These are phyloP conservation scores for Ceratobasidium sp. DNA, from an alignment of 1,284 basidiomycete species.

Conservation along the genomic window DNA sequence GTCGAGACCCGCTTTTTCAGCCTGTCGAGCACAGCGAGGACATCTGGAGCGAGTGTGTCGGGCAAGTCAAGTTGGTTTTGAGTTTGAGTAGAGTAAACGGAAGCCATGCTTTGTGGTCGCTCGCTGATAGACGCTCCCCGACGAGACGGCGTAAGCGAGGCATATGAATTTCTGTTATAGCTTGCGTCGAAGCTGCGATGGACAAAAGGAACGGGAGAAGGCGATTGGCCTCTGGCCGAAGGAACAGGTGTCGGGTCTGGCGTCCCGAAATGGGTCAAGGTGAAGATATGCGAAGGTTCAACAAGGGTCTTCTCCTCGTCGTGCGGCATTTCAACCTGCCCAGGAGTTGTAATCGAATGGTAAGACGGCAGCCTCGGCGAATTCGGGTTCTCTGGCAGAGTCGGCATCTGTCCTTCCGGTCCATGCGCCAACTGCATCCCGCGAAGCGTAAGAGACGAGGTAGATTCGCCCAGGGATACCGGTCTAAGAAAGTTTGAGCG, in stretches of 20 bases:
- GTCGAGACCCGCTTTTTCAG: constrained; percentile 37
- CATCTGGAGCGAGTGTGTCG: constrained; percentile 19
- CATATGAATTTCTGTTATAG: constrained; percentile 1
- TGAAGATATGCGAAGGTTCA: constrained; percentile 11
- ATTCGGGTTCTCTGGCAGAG: constrained; percentile 2
- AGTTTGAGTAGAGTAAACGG: constrained; percentile 35
- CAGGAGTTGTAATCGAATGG: not conserved
- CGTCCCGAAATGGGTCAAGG: not conserved
- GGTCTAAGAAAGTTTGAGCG: constrained; percentile 29
- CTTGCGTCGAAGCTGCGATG: too few species aligned
- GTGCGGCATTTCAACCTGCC: too few species aligned
- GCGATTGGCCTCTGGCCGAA: not conserved
- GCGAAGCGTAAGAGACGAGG: constrained; percentile 1
- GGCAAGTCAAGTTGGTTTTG: constrained; percentile 4
- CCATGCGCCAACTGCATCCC: constrained; percentile 4
- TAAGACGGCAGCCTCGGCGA: constrained; percentile 3
- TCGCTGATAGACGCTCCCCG: not conserved
- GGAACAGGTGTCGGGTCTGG: constrained; percentile 11
- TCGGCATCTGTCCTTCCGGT: constrained; percentile 27
- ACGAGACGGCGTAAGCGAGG: constrained; percentile 16
- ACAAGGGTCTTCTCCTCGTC: not conserved
- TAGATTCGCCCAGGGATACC: constrained; percentile 28
- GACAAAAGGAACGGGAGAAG: too few species aligned
- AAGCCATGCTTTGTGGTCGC: constrained; percentile 32
- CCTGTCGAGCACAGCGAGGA: constrained; percentile 5